Conservation (phyloP, 768 basidiomycete species). For the Lentinula guzmanii region DNA sequence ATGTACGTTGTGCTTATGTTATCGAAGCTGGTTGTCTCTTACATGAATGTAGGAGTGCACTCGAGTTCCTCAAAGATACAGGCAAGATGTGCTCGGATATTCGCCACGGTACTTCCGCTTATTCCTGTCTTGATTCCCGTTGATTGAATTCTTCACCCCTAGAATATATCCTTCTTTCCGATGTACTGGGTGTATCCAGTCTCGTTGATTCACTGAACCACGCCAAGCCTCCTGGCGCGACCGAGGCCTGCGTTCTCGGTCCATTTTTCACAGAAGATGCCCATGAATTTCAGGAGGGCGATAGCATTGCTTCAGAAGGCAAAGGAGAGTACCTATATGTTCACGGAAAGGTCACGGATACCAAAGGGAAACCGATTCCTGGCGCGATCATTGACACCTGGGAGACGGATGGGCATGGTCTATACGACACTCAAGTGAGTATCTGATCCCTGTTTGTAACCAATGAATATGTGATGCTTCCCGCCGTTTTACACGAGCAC, state of each 20-base stretch:
- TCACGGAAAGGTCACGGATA: slow-evolving; percentile 61
- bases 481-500: neutral
- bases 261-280: slow-evolving; percentile 82
- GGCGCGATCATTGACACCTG: slow-evolving; percentile 74
- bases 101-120: slow-evolving; percentile 39
- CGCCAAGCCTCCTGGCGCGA: slow-evolving; percentile 52
- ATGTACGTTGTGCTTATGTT: slow-evolving; percentile 33
- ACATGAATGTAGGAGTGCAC: slow-evolving; percentile 35
- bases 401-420: slow-evolving; percentile 67
- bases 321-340: slow-evolving; percentile 84
- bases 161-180: slow-evolving; percentile 86
- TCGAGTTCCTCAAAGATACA: slow-evolving; percentile 70
- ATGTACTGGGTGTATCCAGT: slow-evolving; percentile 71
- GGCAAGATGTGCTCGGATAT: slow-evolving; percentile 71
- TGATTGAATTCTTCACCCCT: neutral
- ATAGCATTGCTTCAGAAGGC: slow-evolving; percentile 79
- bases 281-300: slow-evolving; percentile 58
- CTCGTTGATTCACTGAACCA: slow-evolving; percentile 76
- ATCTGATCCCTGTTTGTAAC: neutral
- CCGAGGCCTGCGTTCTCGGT: slow-evolving; percentile 73
- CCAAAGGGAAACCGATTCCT: slow-evolving; percentile 58
- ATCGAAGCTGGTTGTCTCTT: neutral
- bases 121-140: neutral
- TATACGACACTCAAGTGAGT: slow-evolving; percentile 31
- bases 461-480: neutral